Percentiles rank a stretch among this genome's conserved stretches.
phyloP scores from a whole-genome alignment of 805 yeast genomes.

The Hanseniaspora pseudoguilliermondii region DNA sequence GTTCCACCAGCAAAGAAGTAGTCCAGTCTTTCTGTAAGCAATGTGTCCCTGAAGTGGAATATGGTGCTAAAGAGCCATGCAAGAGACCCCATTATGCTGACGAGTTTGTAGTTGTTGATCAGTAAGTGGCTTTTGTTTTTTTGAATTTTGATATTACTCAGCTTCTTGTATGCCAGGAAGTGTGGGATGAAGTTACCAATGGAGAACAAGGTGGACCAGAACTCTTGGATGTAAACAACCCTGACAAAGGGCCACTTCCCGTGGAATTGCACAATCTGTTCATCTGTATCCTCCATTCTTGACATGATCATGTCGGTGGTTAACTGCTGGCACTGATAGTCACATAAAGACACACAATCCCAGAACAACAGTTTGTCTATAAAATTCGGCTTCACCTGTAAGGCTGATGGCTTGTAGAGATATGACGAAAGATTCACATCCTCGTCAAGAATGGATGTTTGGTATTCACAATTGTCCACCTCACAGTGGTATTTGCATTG shows the following conservation, averaged over 20 bases:
- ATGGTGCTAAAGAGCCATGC: conserved; percentile 84
- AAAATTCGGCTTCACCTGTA: background rate
- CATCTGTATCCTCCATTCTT: conserved; percentile 34
- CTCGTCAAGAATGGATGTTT: background rate
- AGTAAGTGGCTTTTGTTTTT: conserved; percentile 11
- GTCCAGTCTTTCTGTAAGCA: conserved; percentile 71
- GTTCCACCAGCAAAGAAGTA: conserved; percentile 89
- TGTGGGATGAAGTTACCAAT: conserved; percentile 57
- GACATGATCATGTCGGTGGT: conserved; percentile 37
- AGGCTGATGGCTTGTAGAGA: background rate
- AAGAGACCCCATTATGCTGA: conserved; percentile 54
- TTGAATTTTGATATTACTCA: conserved; percentile 16
- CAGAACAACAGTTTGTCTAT: conserved; percentile 28
- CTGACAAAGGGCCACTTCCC: conserved; percentile 95
- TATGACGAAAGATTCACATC: background rate
- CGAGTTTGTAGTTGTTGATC: conserved; percentile 21
- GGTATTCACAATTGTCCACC: background rate
- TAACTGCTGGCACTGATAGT: conserved; percentile 78
- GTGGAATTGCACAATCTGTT: conserved; percentile 67
- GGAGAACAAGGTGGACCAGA: conserved; percentile 71
- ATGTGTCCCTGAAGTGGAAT: conserved; percentile 76
- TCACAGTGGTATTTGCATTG: conserved; percentile 10
- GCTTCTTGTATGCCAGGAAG: conserved; percentile 32
- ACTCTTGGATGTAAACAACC: conserved; percentile 69
- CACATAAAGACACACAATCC: conserved; percentile 74